Conservation (phyloP, 2,329 filamentous ascomycete species). For the Microsporum ferrugineum region DNA sequence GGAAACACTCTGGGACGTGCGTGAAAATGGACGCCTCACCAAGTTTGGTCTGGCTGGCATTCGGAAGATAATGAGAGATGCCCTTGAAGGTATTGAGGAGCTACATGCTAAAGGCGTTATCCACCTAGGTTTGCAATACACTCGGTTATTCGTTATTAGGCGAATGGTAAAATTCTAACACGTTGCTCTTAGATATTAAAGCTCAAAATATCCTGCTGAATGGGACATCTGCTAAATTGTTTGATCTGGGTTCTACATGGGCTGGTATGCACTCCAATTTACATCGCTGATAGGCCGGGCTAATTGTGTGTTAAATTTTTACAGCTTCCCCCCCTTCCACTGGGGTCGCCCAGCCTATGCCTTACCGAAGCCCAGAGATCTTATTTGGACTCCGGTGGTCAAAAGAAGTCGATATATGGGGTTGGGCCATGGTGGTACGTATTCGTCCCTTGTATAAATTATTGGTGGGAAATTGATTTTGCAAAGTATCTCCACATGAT, state of each 20-base stretch:
- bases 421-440: conserved; percentile 8
- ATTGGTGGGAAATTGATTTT: background rate
- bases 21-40: background rate
- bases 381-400: conserved; percentile 7
- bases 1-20: background rate
- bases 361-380: conserved; percentile 6
- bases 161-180: background rate
- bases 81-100: conserved; percentile 5
- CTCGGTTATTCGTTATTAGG: background rate
- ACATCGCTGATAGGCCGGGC: background rate
- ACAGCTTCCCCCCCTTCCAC: conserved; percentile 4
- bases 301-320: background rate
- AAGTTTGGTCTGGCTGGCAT: conserved; percentile 1
- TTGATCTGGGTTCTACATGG: conserved; percentile 7
- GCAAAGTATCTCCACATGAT: conserved; percentile 9
- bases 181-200: conserved; percentile 1
- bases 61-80: conserved; percentile 7
- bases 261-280: background rate
- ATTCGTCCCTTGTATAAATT: background rate
- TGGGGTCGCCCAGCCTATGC: conserved; percentile 7
- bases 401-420: conserved; percentile 8
- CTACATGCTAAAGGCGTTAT: conserved; percentile 2
- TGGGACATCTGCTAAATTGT: conserved; percentile 1
- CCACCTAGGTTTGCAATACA: conserved; percentile 3
- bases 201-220: conserved; percentile 8